Base-by-base conservation (phyloP, 140 eudicot genomes). In the Senecio squalidus region DNA sequence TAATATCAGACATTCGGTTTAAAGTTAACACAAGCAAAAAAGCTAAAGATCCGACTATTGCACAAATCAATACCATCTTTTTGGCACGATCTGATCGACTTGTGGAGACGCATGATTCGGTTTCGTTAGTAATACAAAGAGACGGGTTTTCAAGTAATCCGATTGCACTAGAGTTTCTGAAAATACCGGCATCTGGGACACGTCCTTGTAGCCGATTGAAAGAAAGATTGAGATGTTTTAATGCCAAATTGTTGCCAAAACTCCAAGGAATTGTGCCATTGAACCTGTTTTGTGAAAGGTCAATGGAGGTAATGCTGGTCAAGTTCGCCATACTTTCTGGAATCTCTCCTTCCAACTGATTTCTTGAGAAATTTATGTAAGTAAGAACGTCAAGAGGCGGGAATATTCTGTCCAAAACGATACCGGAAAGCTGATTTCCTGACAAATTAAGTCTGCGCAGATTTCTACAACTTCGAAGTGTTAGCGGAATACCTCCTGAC, bases 351-450 rank as follows among this genome's bases (percentile, higher is more conserved):
- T n/a, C n/a, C n/a, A n/a, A n/a, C n/a, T n/a, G n/a, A 48, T 90
- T 90, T 11, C 68, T 76, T 45, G 97, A 90, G 15, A 85, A 68
- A 49, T n/a, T n/a, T n/a, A n/a, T n/a, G n/a, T n/a, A n/a, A n/a
- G n/a, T n/a, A n/a, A n/a, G n/a, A n/a, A n/a, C n/a, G n/a, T n/a
- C n/a, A n/a, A n/a, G n/a, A n/a, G n/a, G n/a, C n/a, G n/a, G n/a
- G n/a, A n/a, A n/a, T n/a, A n/a, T n/a, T n/a, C n/a, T n/a, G n/a
- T n/a, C n/a, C n/a, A n/a, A n/a, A n/a, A n/a, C n/a, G n/a, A n/a
- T n/a, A n/a, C n/a, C n/a, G n/a, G n/a, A n/a, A n/a, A n/a, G n/a
- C n/a, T n/a, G n/a, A n/a, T n/a, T 90, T 21, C 64, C 70, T 8
- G 97, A 86, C 13, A 76, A 90, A 33, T 33, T 11, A 6, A 33